phyloP scores from a whole-genome alignment of 805 yeast species.

The Starmerella sp. region DNA sequence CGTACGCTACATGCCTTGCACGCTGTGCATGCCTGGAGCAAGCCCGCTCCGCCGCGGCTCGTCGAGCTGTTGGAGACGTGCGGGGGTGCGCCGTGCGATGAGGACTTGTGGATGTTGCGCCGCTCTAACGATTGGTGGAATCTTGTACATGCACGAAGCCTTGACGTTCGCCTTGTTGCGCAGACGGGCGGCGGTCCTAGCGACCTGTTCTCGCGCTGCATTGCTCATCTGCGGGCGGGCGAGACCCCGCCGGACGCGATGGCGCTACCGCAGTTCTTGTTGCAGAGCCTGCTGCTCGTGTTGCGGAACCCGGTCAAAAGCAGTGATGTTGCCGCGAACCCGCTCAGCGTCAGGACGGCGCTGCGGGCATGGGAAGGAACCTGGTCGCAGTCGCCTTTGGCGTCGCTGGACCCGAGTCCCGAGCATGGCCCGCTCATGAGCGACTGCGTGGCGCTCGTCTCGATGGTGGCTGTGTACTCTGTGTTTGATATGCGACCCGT shows the following conservation, averaged over 20 bases:
- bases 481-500: slow-evolving; percentile 31
- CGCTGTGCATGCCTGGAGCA: slow-evolving; percentile 45
- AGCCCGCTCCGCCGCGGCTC: slow-evolving; percentile 41
- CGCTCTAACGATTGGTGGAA: slow-evolving; percentile 27
- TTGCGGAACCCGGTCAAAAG: slow-evolving; percentile 6
- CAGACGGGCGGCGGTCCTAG: slow-evolving; percentile 11
- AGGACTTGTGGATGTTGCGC: slow-evolving; percentile 36
- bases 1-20: slow-evolving; percentile 58
- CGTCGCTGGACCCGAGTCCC: slow-evolving; percentile 33
- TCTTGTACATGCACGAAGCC: slow-evolving; percentile 1
- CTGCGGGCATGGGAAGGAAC: slow-evolving; percentile 32
- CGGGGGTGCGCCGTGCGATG: slow-evolving; percentile 46
- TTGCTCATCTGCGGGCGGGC: slow-evolving; percentile 11
- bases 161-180: slow-evolving; percentile 22
- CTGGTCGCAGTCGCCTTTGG: slow-evolving; percentile 34
- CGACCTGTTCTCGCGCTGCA: slow-evolving; percentile 5
- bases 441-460: slow-evolving; percentile 35
- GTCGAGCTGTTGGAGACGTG: slow-evolving; percentile 42
- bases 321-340: slow-evolving; percentile 24
- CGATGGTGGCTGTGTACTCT: slow-evolving; percentile 29
- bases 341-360: slow-evolving; percentile 31
- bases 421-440: slow-evolving; percentile 33
- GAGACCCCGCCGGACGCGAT: slow-evolving; percentile 12
- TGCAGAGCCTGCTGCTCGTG: slow-evolving; percentile 16
- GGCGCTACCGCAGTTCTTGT: slow-evolving; percentile 12